Base-by-base conservation (phyloP, 495 filamentous ascomycete species). In the Echria macrotheca region DNA sequence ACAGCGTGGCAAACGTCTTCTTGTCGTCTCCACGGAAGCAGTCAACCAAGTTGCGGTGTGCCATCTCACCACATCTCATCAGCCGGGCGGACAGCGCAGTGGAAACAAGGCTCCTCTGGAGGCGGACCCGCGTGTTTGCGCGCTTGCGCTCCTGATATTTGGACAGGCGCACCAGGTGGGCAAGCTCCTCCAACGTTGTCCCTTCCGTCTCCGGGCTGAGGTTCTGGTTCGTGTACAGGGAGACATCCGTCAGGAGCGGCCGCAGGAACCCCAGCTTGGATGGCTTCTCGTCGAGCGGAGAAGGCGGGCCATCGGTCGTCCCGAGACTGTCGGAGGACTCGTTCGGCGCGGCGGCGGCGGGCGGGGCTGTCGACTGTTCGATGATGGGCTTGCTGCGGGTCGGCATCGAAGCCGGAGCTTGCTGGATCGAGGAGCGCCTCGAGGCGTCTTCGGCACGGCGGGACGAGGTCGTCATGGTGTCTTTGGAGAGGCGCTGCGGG, bases 11-110 rank as follows among this genome's bases (percentile, higher is more conserved):
- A 69, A 98, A 98, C 55, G 76, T 83, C 58, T 82, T 82, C 71
- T 93, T 95, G 66, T 96, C 89, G 63, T 95, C 91, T 39, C 85
- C 82, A 56, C 85, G 86, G 66, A 95, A 89, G 60, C 81, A 80
- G 59, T 98, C 91, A 54, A 93, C 87, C 59, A 98, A 72, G 54
- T 85, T 87, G 14, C 85, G 79, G 66, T 93, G 84, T 43, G 86
- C 81, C 35, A 86, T 79, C 56, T 86, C 82, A 45, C 86, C 85
- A 52, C 84, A 83, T 50, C 87, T 81, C 66, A 84, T 77, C 62
- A 94, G 75, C 45, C 91, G 85, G 53, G 88, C 80, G 41, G 84
- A 89, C 31, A 93, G 75, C 12, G 86, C 88, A 44, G 84, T 87
- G 17, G 85, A 85, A 17, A 88, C 77, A 52, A 83, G 61, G 49